Evolutionary conservation across 2,329 filamentous ascomycete genomes (phyloP).

Genomic region (Lecanosticta acicola): DNA sequence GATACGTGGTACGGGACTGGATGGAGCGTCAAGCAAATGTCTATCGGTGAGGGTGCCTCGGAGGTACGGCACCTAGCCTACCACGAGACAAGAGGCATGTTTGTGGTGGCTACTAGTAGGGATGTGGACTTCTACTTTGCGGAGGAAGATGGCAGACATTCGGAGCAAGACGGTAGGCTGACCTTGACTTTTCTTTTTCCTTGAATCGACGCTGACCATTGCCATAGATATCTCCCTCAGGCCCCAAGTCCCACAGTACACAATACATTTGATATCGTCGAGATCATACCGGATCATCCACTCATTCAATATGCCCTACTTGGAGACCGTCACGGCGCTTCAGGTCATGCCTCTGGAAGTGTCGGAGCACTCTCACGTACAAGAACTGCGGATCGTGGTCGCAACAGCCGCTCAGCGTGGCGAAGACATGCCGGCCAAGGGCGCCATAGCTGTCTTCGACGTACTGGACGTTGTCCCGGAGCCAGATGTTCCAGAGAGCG

Average conservation of each 20-base stretch:
- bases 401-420: constrained; percentile 82
- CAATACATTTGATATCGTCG: constrained; percentile 73
- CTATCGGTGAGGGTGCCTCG: constrained; percentile 44
- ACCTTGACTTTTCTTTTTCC: constrained; percentile 1
- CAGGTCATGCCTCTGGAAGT: constrained; percentile 80
- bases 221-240: constrained; percentile 47
- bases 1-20: constrained; percentile 68
- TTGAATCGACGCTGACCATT: neutral
- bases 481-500: constrained; percentile 76
- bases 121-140: constrained; percentile 72
- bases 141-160: constrained; percentile 75
- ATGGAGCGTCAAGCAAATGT: constrained; percentile 67
- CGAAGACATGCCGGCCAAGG: constrained; percentile 81
- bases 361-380: constrained; percentile 84
- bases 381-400: constrained; percentile 73
- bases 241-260: constrained; percentile 65
- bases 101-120: constrained; percentile 67
- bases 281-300: constrained; percentile 74
- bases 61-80: constrained; percentile 68
- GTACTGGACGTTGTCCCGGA: constrained; percentile 88
- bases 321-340: constrained; percentile 74
- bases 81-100: constrained; percentile 67
- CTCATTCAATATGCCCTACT: constrained; percentile 63
- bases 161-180: constrained; percentile 63
- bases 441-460: constrained; percentile 84